These are phyloP conservation scores for Globisporangium apiculatum DNA, from an alignment of 352 stramenopile species.

Conservation along the genomic window DNA sequence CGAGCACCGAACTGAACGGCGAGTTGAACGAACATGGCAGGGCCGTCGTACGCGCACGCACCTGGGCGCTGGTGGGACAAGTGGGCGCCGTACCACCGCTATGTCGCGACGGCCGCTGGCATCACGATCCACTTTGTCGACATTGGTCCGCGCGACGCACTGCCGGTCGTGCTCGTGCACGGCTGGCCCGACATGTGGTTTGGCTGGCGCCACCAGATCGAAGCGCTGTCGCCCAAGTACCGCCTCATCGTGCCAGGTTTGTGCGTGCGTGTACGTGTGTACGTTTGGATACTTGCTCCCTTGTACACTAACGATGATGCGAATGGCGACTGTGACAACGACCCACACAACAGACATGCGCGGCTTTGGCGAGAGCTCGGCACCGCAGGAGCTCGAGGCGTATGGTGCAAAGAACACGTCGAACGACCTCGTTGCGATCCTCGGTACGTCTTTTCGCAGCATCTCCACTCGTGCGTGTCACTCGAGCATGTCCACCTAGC, in stretches of 20 bases:
- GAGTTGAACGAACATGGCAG: too few relatives aligned
- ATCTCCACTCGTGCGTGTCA: too few relatives aligned
- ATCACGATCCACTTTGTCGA: slow-evolving; percentile 9
- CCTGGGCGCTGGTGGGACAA: slow-evolving; percentile 16
- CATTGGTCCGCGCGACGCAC: too few relatives aligned
- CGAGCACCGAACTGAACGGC: too few relatives aligned
- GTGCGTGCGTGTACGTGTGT: not conserved
- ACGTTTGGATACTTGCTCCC: too few relatives aligned
- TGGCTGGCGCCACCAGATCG: slow-evolving; percentile 63
- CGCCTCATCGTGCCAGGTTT: slow-evolving; percentile 38
- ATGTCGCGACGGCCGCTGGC: slow-evolving; percentile 20
- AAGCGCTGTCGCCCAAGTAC: slow-evolving; percentile 32
- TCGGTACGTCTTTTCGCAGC: too few relatives aligned
- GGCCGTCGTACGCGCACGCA: slow-evolving; percentile 8
- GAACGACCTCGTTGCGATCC: too few relatives aligned
- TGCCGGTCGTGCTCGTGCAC: slow-evolving; percentile 31
- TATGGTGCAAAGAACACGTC: too few relatives aligned
- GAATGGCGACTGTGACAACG: too few relatives aligned
- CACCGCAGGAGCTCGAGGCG: slow-evolving; percentile 29
- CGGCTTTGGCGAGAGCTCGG: slow-evolving; percentile 53
- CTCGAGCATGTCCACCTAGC: too few relatives aligned
- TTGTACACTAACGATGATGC: too few relatives aligned
- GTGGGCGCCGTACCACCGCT: slow-evolving; percentile 28
- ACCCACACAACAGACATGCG: slow-evolving; percentile 42
- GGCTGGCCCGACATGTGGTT: slow-evolving; percentile 77